These are phyloP conservation scores for Penicillium lividum DNA, from an alignment of 495 filamentous ascomycete species.

Conservation along the genomic window DNA sequence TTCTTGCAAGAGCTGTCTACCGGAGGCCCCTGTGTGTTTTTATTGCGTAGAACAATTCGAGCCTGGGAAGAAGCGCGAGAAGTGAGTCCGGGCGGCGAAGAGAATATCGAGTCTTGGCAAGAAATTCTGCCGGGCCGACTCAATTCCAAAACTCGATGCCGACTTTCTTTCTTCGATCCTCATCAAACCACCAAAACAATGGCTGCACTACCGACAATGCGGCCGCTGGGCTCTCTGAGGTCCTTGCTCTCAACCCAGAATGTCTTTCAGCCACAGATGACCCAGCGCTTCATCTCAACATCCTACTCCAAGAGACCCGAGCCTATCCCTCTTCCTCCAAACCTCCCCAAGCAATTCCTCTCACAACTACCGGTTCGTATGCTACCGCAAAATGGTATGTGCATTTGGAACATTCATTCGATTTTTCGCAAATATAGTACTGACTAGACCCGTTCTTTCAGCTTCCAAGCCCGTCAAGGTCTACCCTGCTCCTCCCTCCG, in stretches of 20 bases:
- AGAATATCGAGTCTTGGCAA: conserved; percentile 36
- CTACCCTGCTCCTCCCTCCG: conserved; percentile 53
- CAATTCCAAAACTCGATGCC: conserved; percentile 35
- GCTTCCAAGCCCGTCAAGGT: conserved; percentile 50
- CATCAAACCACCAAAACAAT: conserved; percentile 40
- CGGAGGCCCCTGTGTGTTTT: neutral
- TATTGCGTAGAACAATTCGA: neutral
- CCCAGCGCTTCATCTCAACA: conserved; percentile 43
- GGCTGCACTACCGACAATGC: conserved; percentile 59
- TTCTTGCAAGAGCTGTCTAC: neutral
- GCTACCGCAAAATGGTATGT: conserved; percentile 39
- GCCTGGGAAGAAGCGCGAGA: conserved; percentile 13
- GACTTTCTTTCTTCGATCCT: conserved; percentile 25
- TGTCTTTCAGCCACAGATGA: conserved; percentile 43
- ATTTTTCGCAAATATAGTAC: neutral
- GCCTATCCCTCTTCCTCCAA: conserved; percentile 40
- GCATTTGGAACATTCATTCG: neutral
- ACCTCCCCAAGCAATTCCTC: conserved; percentile 43
- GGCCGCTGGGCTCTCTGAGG: conserved; percentile 70
- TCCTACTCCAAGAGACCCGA: conserved; percentile 38
- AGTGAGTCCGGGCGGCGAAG: conserved; percentile 13
- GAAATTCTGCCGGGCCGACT: conserved; percentile 45
- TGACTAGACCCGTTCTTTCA: conserved; percentile 29
- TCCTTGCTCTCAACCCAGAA: conserved; percentile 48
- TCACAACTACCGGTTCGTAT: conserved; percentile 44